Base-by-base conservation (phyloP, 768 basidiomycete species). In the Tylopilus sp. region DNA sequence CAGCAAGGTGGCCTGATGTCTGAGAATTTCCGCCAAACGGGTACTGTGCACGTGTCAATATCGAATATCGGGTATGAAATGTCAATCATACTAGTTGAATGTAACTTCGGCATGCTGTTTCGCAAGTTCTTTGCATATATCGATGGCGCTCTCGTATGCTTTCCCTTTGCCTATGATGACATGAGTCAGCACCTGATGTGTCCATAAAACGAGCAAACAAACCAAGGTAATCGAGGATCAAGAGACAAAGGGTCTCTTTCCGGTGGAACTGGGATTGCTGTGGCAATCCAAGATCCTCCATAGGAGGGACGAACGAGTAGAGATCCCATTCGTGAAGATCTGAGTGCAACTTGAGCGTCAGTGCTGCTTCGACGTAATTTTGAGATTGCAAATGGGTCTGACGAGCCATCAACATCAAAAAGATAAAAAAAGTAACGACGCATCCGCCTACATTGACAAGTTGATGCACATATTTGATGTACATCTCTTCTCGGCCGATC, bases 211-310 rank as follows among this genome's bases (percentile, higher is more conserved):
- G 15, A 20, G 17, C 26, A 12, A 18, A 58, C 78, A 49, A 51
- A 91, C 92, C 91, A 20, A 98, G 80, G 60, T 94, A 93, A 65
- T 97, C 93, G n/a, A 98, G 79, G 51, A 95, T 94, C 50, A 95
- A 74, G 39, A 97, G 76, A 58, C 88, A 92, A 2, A 98, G 74
- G 0, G 92, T 92, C 70, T 98, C 95, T 64, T 95, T 97, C 41
- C 95, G 81, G 50, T 89, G 88, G 69, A 98, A 98, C 31, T 92
- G 87, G 2, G 88, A 94, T 64, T 98, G 95, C 42, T 91, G 87
- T 1, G 94, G 95, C 35, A 98, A 72, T 17, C 87, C 83, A 35
- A 98, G 79, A 49, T 92, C 93, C 62, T 91, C 88, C 84, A 95
- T 89, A 0, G 93, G 88, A 0, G 84, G 82, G 38, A 92, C 83